phyloP scores from a whole-genome alignment of 1,139 yeast genomes.

The Hanseniaspora uvarum region DNA sequence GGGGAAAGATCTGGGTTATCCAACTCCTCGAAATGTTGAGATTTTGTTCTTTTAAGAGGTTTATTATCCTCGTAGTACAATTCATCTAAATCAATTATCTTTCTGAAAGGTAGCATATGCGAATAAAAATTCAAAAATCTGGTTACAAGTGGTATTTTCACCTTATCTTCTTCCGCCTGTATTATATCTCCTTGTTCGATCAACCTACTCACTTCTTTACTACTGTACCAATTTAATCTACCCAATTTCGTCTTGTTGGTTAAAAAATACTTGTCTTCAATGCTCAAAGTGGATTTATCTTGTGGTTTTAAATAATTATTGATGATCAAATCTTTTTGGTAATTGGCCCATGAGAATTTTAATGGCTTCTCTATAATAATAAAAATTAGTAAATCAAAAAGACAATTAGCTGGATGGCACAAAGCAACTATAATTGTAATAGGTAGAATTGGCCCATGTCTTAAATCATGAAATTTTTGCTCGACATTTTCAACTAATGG shows the following conservation, averaged over 20 bases:
- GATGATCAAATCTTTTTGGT: neutral
- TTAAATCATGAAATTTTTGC: neutral
- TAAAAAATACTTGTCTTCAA: neutral
- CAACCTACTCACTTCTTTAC: neutral
- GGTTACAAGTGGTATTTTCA: neutral
- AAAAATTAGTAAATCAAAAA: neutral
- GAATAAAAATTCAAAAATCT: slow-evolving; percentile 18
- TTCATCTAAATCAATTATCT: slow-evolving; percentile 28
- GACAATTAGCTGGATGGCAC: slow-evolving; percentile 7
- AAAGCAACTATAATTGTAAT: neutral
- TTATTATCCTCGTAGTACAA: slow-evolving; percentile 14
- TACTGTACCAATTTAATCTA: neutral
- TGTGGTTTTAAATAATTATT: neutral
- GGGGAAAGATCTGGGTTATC: neutral
- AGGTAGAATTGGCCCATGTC: slow-evolving; percentile 1
- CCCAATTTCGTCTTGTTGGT: neutral
- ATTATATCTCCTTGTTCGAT: neutral
- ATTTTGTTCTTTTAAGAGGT: slow-evolving; percentile 21
- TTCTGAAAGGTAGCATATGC: slow-evolving; percentile 27
- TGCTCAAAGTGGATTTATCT: neutral
- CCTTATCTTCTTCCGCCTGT: neutral
- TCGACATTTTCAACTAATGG: slow-evolving; percentile 2
- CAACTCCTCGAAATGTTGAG: neutral
- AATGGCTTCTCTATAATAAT: neutral
- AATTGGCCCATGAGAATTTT: neutral